Percentiles rank a stretch among this genome's conserved stretches.
phyloP scores from a whole-genome alignment of 371 early-diverging fungal species.

The Rhizopus sp. region DNA sequence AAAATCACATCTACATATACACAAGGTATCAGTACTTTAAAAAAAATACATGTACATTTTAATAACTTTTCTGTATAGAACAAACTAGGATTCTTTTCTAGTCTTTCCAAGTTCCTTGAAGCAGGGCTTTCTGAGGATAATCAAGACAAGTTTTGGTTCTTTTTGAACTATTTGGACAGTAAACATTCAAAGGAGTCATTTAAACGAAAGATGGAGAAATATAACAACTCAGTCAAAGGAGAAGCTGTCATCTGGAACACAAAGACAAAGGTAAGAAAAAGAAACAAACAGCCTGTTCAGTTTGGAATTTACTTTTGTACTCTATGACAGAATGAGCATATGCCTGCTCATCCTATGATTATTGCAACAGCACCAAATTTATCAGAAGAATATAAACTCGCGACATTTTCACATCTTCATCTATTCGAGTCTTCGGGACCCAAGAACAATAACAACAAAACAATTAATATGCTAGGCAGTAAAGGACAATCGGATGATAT shows the following conservation, averaged over 20 bases:
- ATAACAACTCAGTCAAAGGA: slow-evolving; percentile 6
- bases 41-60: not conserved
- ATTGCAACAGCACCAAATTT: slow-evolving; percentile 23
- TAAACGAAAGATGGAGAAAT: slow-evolving; percentile 25
- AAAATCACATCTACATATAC: slow-evolving; percentile 47
- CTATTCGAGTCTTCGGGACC: slow-evolving; percentile 44
- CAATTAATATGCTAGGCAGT: slow-evolving; percentile 4
- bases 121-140: slow-evolving; percentile 39
- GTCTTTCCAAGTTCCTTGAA: slow-evolving; percentile 44
- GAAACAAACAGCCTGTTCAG: not conserved
- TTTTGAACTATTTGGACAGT: slow-evolving; percentile 50
- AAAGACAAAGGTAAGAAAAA: slow-evolving; percentile 15
- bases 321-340: slow-evolving; percentile 12
- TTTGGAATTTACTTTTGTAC: not conserved
- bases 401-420: slow-evolving; percentile 32
- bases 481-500: slow-evolving; percentile 10
- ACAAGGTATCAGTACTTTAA: slow-evolving; percentile 30
- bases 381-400: slow-evolving; percentile 12
- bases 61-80: slow-evolving; percentile 13
- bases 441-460: slow-evolving; percentile 9
- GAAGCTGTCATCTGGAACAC: slow-evolving; percentile 21
- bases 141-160: slow-evolving; percentile 51
- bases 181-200: slow-evolving; percentile 50
- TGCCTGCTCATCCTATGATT: slow-evolving; percentile 22
- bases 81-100: slow-evolving; percentile 39